These are phyloP conservation scores for Quercus alba DNA, from an alignment of 306 rosid species.

Conservation along the genomic window DNA sequence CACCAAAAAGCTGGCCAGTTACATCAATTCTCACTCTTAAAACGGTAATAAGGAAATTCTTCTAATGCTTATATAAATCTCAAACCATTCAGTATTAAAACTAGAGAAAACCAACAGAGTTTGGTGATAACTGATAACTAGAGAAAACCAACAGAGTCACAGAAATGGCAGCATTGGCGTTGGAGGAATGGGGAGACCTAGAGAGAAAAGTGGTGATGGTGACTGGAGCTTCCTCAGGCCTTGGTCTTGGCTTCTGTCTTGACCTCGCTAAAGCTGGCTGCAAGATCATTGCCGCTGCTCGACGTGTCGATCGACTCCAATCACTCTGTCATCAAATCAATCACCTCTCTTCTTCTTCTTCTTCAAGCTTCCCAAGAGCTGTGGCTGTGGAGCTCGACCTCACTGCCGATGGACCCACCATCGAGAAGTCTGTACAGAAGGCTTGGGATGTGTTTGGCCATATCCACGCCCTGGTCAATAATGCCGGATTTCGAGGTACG, in stretches of 20 bases:
- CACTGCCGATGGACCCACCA: constrained; percentile 39
- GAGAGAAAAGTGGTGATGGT: constrained; percentile 72
- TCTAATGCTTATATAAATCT: no score
- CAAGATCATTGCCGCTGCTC: constrained; percentile 60
- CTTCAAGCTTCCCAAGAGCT: no score
- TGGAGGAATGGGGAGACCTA: constrained; percentile 55
- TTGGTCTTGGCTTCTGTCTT: constrained; percentile 65
- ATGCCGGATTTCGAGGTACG: constrained; percentile 73
- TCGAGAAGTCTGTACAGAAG: constrained; percentile 45
- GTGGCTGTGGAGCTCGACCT: constrained; percentile 67
- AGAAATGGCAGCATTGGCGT: constrained; percentile 33
- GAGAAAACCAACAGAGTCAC: no score
- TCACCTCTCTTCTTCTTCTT: not conserved
- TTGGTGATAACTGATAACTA: no score
- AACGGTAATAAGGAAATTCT: no score
- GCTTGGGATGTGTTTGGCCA: constrained; percentile 82
- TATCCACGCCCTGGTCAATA: constrained; percentile 67
- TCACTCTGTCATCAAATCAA: constrained; percentile 61
- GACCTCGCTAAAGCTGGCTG: constrained; percentile 72
- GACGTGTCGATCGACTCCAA: constrained; percentile 56
- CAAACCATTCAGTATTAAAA: no score
- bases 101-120: no score
- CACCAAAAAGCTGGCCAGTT: no score
- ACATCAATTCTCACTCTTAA: no score
- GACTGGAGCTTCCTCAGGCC: constrained; percentile 86